Base-by-base conservation (phyloP, 768 basidiomycete species). In the Trametes meyenii region DNA sequence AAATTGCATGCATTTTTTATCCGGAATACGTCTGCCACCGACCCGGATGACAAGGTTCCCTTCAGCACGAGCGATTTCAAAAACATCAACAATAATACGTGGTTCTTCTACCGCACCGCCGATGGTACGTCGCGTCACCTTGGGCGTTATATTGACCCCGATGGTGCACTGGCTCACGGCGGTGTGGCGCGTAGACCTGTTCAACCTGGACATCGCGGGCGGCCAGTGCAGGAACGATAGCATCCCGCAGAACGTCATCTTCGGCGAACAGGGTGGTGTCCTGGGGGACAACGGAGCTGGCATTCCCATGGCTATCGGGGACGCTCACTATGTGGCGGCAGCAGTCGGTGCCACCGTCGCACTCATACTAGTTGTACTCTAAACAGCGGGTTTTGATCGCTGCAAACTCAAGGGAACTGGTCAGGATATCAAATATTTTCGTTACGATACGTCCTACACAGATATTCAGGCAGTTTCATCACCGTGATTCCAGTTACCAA, bases 1-100 rank as follows among this genome's bases (percentile, higher is more conserved):
- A 69, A 42, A 60, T 69, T 57, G 63, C 64, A 35, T 75, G 74
- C 61, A 73, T 75, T 58, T n/a, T 66, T 75, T 57, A 61, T 74
- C 55, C 69, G 74, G 26, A 75, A 74, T 66, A 74, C 73, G 23
- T 70, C 68, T 35, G 71, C 73, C 8, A 75, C 72, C 14, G 73
- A 75, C 57, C 29, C 65, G 13, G 67, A 70, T 55, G 71, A 74
- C 64, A 64, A 72, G 58, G 67, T 75, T 57, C 74, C 74, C 12
- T 75, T 71, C 63, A 68, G 70, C 62, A 75, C 72, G 29, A 70
- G 61, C 51, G 71, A 64, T 5, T 75, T 73, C 64, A 63, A 73
- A 65, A 70, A 71, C 48, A 10, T 75, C 26, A 54, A 60, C 19
- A 71, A 71, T 59, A 62, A 64, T 60, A 71, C 64, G 52, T 73